Evolutionary conservation across 495 filamentous ascomycete species (phyloP).

Genomic region (Pseudoneurospora amorphoporcata): DNA sequence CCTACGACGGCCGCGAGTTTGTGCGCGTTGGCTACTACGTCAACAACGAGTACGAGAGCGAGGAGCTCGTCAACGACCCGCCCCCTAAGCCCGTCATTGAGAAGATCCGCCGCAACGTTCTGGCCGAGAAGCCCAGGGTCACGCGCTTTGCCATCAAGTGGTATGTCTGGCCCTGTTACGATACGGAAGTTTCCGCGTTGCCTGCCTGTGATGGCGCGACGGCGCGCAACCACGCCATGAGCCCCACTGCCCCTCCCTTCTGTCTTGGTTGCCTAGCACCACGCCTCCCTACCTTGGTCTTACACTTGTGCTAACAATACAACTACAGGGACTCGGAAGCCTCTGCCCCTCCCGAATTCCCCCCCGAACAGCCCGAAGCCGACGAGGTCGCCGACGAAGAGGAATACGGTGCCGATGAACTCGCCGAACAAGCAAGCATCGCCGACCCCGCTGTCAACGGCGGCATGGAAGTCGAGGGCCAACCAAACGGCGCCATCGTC

Average conservation of each 20-base stretch:
- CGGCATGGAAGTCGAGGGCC: constrained; percentile 16
- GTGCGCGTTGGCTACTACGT: constrained; percentile 98
- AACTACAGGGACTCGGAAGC: constrained; percentile 80
- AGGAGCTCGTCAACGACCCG: constrained; percentile 77
- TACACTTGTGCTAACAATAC: constrained; percentile 8
- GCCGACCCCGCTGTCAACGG: constrained; percentile 47
- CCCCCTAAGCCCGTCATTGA: constrained; percentile 88
- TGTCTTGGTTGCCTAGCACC: background rate
- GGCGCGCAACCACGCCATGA: background rate
- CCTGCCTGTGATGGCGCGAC: background rate
- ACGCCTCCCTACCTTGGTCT: background rate
- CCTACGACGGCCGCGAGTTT: constrained; percentile 93
- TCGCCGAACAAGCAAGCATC: constrained; percentile 49
- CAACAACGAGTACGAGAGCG: constrained; percentile 94
- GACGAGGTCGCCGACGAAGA: constrained; percentile 78
- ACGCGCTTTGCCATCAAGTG: constrained; percentile 99
- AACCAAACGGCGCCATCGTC: constrained; percentile 31
- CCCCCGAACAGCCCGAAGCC: constrained; percentile 93
- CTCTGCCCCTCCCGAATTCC: constrained; percentile 89
- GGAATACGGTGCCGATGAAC: constrained; percentile 80
- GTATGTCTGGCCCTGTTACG: constrained; percentile 37
- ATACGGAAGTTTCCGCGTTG: background rate
- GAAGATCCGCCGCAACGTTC: constrained; percentile 78
- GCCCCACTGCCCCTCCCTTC: background rate
- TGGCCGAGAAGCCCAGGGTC: constrained; percentile 94